These are phyloP conservation scores for Dactylellina drechsleri DNA, from an alignment of 2,329 filamentous ascomycete species.

Conservation along the genomic window DNA sequence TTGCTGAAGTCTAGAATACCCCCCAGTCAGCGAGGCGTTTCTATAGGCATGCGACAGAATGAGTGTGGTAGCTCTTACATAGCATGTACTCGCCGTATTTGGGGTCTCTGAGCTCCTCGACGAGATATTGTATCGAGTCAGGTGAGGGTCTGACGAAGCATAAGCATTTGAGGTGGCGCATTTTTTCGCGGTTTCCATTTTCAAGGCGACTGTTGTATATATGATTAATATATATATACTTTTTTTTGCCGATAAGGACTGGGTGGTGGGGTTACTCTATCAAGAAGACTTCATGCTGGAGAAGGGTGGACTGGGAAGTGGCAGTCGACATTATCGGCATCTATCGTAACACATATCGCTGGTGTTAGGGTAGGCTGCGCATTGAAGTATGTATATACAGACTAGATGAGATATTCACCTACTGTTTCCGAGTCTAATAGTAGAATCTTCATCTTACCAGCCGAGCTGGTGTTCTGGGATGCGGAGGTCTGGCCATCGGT, in stretches of 20 bases:
- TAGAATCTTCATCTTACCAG: conserved; percentile 97
- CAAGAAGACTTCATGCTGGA: conserved; percentile 97
- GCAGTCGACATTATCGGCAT: conserved; percentile 87
- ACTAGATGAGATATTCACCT: conserved; percentile 60
- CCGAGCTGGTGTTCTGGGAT: conserved; percentile 66
- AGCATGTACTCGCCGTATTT: conserved; percentile 98
- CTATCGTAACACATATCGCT: conserved; percentile 61
- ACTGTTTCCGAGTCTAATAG: conserved; percentile 91
- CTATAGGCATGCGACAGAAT: neutral
- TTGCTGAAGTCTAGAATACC: conserved; percentile 81
- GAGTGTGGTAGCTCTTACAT: conserved; percentile 64
- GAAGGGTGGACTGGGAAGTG: conserved; percentile 90
- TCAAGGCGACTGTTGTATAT: conserved; percentile 87
- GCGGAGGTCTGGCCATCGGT: conserved; percentile 74
- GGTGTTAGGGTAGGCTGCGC: too few species aligned
- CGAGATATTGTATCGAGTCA: conserved; percentile 89
- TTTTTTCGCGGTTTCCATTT: conserved; percentile 89
- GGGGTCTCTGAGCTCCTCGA: conserved; percentile 93
- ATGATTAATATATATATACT: too few species aligned
- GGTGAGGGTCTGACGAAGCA: conserved; percentile 92
- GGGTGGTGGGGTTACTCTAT: conserved; percentile 72
- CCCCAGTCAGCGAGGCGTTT: neutral
- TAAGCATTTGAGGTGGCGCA: conserved; percentile 93
- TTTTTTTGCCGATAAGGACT: too few species aligned
- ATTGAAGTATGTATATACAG: neutral